Percentiles rank a stretch among this genome's conserved stretches.
Evolutionary conservation across 306 rosid species (phyloP).

Genomic region (Lithocarpus polystachyus): DNA sequence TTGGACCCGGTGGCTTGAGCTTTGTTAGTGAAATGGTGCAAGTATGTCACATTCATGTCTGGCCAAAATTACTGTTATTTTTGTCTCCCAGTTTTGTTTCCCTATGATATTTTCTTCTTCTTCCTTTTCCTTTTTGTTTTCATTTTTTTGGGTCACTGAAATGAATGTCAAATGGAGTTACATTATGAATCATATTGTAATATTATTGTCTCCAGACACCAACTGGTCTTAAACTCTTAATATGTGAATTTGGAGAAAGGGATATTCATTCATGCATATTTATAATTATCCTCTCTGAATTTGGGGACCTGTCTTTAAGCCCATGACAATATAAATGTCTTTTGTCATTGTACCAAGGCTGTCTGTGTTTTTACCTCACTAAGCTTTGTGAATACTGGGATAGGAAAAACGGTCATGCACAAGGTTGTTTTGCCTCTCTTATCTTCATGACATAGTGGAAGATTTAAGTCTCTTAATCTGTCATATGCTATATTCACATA

Average conservation of each 20-base stretch:
- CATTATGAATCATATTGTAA: not conserved
- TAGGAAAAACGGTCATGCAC: not conserved
- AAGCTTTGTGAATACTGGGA: not conserved
- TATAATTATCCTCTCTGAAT: not conserved
- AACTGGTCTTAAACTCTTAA: not conserved
- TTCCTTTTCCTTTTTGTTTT: not conserved
- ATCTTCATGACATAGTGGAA: not conserved
- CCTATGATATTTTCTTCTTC: not conserved
- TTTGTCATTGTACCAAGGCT: not conserved
- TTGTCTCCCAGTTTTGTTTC: not conserved
- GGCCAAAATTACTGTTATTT: not conserved
- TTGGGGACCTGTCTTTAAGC: not conserved
- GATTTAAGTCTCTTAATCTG: not conserved
- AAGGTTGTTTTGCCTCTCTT: not conserved
- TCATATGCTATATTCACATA: not conserved
- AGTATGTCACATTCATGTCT: slow-evolving; percentile 51
- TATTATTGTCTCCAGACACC: not conserved
- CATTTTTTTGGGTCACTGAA: not conserved
- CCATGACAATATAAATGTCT: not conserved
- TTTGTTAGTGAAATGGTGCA: slow-evolving; percentile 98
- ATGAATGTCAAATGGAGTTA: not conserved
- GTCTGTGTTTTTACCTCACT: not conserved
- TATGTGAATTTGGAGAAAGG: not conserved
- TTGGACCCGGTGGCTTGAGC: slow-evolving; percentile 95
- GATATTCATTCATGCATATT: not conserved